Evolutionary conservation across 345 rosid genomes (phyloP).

Genomic region (Hibiscus tridactylites): DNA sequence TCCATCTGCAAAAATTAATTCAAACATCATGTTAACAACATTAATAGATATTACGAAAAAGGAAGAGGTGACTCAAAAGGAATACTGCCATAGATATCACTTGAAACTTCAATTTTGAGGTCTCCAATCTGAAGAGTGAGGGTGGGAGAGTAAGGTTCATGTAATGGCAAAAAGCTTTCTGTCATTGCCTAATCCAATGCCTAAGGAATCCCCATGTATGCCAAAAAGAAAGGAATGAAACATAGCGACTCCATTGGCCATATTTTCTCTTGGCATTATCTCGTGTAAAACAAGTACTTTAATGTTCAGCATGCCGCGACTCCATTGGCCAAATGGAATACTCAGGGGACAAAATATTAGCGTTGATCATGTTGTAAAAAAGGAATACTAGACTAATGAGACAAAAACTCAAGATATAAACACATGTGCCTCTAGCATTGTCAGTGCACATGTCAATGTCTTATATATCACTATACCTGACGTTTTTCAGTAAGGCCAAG

Average conservation of each 20-base stretch:
- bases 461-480: slow-evolving; percentile 40
- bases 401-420: not conserved
- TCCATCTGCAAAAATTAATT: slow-evolving; percentile 53
- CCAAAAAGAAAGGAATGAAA: not conserved
- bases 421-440: not conserved
- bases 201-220: not conserved
- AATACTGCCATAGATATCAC: not conserved
- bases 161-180: not conserved
- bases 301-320: not conserved
- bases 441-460: not conserved
- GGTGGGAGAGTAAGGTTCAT: not conserved
- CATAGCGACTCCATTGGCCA: not conserved
- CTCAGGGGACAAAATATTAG: not conserved
- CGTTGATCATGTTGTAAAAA: not conserved
- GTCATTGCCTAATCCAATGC: not conserved
- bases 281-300: not conserved
- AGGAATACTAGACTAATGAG: not conserved
- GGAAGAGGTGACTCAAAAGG: not conserved
- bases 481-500: slow-evolving; percentile 86
- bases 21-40: too few relatives aligned
- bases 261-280: not conserved
- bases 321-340: not conserved
- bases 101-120: not conserved
- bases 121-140: not conserved
- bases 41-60: not conserved